These are phyloP conservation scores for Mortierella sp. DNA, from an alignment of 371 early-diverging fungal genomes.

Conservation along the genomic window DNA sequence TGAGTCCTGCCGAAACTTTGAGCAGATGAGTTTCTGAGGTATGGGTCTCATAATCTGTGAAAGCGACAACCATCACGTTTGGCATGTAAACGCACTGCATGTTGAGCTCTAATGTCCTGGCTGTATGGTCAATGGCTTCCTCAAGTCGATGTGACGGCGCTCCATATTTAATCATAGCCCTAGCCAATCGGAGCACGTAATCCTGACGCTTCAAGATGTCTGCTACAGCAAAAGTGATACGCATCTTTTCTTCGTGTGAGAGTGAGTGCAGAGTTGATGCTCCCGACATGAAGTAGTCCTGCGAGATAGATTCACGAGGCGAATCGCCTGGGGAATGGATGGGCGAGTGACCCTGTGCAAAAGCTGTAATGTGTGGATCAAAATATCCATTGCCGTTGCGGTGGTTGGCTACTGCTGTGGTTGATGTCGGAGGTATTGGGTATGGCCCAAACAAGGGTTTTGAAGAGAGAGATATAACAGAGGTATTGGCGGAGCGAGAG, in stretches of 20 bases:
- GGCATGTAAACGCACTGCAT: slow-evolving; percentile 73
- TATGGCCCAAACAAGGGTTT: slow-evolving; percentile 38
- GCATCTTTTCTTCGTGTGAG: slow-evolving; percentile 64
- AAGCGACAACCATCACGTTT: slow-evolving; percentile 75
- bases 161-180: slow-evolving; percentile 76
- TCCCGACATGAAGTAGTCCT: slow-evolving; percentile 19
- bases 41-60: slow-evolving; percentile 79
- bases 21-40: slow-evolving; percentile 82
- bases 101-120: slow-evolving; percentile 69
- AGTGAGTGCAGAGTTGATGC: slow-evolving; percentile 16
- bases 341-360: slow-evolving; percentile 32
- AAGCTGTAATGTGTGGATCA: slow-evolving; percentile 14
- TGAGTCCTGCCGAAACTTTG: slow-evolving; percentile 65
- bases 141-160: slow-evolving; percentile 86
- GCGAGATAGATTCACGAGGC: slow-evolving; percentile 43
- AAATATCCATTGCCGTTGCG: slow-evolving; percentile 13
- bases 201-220: slow-evolving; percentile 76
- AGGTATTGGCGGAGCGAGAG: slow-evolving; percentile 44
- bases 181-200: slow-evolving; percentile 75
- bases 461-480: slow-evolving; percentile 25
- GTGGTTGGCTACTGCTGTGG: slow-evolving; percentile 13
- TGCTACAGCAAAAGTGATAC: slow-evolving; percentile 69
- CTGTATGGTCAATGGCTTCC: slow-evolving; percentile 70
- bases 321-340: slow-evolving; percentile 45
- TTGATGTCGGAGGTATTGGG: slow-evolving; percentile 29